Conservation (phyloP, 306 rosid genomes). For the Rosa multiflora region DNA sequence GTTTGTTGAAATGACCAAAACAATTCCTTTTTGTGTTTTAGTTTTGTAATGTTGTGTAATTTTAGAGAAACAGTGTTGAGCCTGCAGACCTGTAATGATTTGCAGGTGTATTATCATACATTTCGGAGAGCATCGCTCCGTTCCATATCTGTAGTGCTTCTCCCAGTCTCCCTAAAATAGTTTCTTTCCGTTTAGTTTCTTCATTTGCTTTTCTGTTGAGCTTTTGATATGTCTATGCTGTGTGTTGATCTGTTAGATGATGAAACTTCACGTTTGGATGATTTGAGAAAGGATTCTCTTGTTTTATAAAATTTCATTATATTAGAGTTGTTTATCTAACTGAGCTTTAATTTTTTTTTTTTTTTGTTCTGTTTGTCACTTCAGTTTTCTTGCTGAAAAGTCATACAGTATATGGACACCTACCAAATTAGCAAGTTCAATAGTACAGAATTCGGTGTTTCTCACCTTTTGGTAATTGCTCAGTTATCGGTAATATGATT, state of each 20-base stretch:
- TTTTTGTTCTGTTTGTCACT: background rate
- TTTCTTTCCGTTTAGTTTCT: background rate
- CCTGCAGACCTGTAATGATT: slow-evolving; percentile 59
- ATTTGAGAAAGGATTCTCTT: slow-evolving; percentile 5
- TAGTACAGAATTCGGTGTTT: background rate
- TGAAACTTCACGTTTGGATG: slow-evolving; percentile 12
- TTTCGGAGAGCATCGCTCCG: background rate
- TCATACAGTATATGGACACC: background rate
- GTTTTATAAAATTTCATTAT: background rate
- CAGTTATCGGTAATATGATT: background rate
- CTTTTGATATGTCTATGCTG: background rate
- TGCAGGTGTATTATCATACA: slow-evolving; percentile 49
- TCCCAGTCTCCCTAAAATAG: background rate
- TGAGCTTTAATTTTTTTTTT: background rate
- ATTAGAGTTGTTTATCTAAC: background rate
- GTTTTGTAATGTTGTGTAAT: background rate
- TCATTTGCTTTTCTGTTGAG: background rate
- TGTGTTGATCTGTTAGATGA: background rate
- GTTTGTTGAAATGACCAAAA: no score
- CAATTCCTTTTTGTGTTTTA: no score
- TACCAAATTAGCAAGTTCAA: background rate
- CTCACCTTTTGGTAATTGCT: background rate
- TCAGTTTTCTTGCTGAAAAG: slow-evolving; percentile 6
- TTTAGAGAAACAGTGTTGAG: slow-evolving; percentile 37
- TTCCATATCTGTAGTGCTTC: background rate